Conservation (phyloP, 225 moss, liverwort and hornwort genomes). For the Climacium dendroides region DNA sequence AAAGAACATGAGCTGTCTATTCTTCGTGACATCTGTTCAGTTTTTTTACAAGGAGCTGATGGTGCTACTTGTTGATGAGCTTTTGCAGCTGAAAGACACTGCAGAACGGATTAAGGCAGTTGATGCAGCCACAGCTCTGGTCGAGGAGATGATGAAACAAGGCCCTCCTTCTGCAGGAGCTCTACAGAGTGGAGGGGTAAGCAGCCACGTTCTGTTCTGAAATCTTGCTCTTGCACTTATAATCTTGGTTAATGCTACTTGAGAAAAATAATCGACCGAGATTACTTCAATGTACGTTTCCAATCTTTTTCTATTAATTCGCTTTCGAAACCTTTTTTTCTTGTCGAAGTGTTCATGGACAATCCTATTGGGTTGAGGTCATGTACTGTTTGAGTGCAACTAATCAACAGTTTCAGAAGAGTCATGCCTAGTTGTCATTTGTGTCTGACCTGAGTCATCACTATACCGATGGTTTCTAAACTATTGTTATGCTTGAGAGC, state of each 20-base stretch:
- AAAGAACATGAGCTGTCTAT: not conserved
- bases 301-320: not conserved
- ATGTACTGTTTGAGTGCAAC: not conserved
- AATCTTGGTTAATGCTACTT: not conserved
- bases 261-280: not conserved
- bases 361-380: not conserved
- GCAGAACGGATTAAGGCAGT: constrained; percentile 83
- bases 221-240: not conserved
- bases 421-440: not conserved
- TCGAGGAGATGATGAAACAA: constrained; percentile 90
- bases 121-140: constrained; percentile 79
- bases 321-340: not conserved
- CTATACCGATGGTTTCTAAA: not conserved
- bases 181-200: constrained; percentile 42
- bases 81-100: constrained; percentile 73
- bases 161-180: constrained; percentile 43
- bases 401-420: not conserved
- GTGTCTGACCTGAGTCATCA: not conserved
- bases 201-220: not conserved
- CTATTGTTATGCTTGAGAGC: not conserved
- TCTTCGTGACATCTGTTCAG: not conserved
- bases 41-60: not conserved
- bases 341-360: not conserved
- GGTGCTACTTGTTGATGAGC: not conserved
- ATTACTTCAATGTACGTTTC: not conserved